Base-by-base conservation (phyloP, 192 early-diverging fungal genomes). In the Funneliformis geosporum region DNA sequence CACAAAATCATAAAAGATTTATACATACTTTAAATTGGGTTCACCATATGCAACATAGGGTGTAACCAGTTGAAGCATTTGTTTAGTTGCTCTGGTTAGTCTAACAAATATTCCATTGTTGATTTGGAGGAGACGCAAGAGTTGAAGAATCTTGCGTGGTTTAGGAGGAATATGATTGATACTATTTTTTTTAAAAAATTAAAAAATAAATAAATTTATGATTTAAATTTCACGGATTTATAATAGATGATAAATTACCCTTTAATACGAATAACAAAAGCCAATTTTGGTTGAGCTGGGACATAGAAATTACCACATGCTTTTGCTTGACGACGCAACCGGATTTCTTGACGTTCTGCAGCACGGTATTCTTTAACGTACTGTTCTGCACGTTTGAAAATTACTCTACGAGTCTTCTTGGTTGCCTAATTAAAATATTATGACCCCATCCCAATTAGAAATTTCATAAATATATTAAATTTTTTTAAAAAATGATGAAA, bases 151-250 rank as follows among this genome's bases (percentile, higher is more conserved):
- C 95, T 99, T 99, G 86, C 96, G 92, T 83, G 98, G 96, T 93
- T 99, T 99, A 86, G 97, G 98, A 42, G 97, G 90, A 81, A 99
- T 93, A 90, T 98, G 95, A 93, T 97, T 98, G 93, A 99, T 97
- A 98, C 96, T 79, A 70, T 42, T 70, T 38, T 21, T 47, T 72
- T 47, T 2, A 28, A 47, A 25, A 61, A 12, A 59, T 55, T 50
- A 50, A 74, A 61, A 5, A 40, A 16, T 14, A 65, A 65, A 33
- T 33, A 25, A 65, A 65, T 12, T 10, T n/a, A n/a, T n/a, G n/a
- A n/a, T n/a, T n/a, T n/a, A n/a, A 64, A 18, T 23, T 27, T 5
- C 10, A 65, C n/a, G 2, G 33, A 33, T 40, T 40, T n/a, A 16
- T 43, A n/a, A 43, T 9, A 69, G 21, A 43, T 12, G 27, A 68